A percentile compares a stretch with the other conserved stretches of the same genome.
Conservation (phyloP, 805 yeast genomes). For the Monosporozyma solicola region DNA sequence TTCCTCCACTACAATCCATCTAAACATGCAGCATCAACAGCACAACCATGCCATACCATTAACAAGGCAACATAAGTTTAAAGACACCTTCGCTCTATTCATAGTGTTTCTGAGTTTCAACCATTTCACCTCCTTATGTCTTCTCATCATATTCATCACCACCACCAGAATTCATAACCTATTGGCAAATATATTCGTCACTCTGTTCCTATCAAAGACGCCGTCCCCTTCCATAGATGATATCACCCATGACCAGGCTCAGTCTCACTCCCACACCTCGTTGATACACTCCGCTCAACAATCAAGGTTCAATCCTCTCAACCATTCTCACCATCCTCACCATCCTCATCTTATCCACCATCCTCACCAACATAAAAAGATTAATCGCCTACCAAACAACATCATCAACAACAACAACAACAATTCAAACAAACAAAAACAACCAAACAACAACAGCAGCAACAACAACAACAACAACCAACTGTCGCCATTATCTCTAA, state of each 20-base stretch:
- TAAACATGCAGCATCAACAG: too few relatives aligned
- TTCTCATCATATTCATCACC: slow-evolving; percentile 19
- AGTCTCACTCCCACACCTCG: neutral
- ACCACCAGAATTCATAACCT: slow-evolving; percentile 23
- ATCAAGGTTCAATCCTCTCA: neutral
- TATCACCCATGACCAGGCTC: slow-evolving; percentile 6
- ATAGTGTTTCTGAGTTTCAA: slow-evolving; percentile 27
- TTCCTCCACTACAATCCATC: too few relatives aligned
- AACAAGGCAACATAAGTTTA: slow-evolving; percentile 18
- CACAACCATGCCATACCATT: neutral
- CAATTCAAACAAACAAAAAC: neutral
- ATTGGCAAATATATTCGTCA: slow-evolving; percentile 21
- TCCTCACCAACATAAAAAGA: neutral
- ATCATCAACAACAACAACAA: neutral
- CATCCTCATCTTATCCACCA: too few relatives aligned
- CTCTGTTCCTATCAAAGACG: slow-evolving; percentile 21
- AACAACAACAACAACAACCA: neutral
- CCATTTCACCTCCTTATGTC: slow-evolving; percentile 20
- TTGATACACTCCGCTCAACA: neutral
- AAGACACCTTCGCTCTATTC: slow-evolving; percentile 27
- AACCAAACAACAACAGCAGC: neutral
- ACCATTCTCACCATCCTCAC: neutral
- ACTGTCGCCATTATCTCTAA: neutral
- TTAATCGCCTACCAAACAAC: neutral
- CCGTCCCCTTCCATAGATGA: slow-evolving; percentile 18